phyloP scores from a whole-genome alignment of 306 rosid genomes.

The Vachellia pachyceras region DNA sequence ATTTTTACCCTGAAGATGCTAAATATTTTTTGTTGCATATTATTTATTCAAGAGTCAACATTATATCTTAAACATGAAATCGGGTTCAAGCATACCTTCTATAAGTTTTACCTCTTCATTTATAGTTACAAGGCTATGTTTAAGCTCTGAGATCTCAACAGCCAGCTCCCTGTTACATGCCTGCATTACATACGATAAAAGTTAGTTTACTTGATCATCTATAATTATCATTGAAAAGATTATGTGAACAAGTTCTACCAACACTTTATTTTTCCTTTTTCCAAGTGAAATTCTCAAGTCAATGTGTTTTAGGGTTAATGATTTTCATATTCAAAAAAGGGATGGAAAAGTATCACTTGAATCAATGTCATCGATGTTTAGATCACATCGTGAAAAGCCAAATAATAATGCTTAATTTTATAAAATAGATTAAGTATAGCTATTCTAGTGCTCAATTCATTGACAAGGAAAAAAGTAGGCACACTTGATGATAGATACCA shows the following conservation, averaged over 20 bases:
- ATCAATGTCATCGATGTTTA: not conserved
- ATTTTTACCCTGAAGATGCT: not conserved
- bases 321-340: not conserved
- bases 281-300: not conserved
- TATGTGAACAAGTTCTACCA: no score
- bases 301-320: not conserved
- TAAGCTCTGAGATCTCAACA: not conserved
- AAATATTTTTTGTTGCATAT: not conserved
- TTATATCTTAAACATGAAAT: not conserved
- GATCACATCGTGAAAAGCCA: not conserved
- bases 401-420: not conserved
- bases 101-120: not conserved
- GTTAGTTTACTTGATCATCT: not conserved
- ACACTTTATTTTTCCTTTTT: no score
- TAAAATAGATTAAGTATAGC: not conserved
- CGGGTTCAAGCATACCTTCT: not conserved
- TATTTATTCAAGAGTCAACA: not conserved
- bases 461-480: not conserved
- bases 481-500: not conserved
- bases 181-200: not conserved
- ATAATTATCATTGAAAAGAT: not conserved
- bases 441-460: slow-evolving; percentile 7
- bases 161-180: not conserved
- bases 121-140: not conserved
- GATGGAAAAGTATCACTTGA: no score